These are phyloP conservation scores for Schwanniomyces sp. DNA, from an alignment of 805 yeast species.

Conservation along the genomic window DNA sequence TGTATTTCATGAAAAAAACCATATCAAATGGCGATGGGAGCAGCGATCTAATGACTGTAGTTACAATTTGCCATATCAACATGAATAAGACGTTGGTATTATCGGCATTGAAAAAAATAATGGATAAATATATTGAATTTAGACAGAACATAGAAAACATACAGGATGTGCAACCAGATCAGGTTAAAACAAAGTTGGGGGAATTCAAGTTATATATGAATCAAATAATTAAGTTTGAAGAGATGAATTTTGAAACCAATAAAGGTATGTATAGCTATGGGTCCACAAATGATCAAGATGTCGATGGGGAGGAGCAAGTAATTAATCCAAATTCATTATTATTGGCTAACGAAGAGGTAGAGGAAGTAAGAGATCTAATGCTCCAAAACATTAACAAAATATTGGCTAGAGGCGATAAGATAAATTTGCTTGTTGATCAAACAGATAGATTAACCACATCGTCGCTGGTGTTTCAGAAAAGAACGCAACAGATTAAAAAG, in stretches of 20 bases:
- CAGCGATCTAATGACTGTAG: slow-evolving; percentile 52
- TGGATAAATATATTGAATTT: slow-evolving; percentile 49
- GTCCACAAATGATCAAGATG: slow-evolving; percentile 16
- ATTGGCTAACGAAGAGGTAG: slow-evolving; percentile 54
- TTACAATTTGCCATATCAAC: slow-evolving; percentile 45
- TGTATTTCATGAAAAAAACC: slow-evolving; percentile 51
- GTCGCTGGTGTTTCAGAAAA: slow-evolving; percentile 67
- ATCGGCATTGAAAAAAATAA: slow-evolving; percentile 48
- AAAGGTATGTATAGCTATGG: slow-evolving; percentile 35
- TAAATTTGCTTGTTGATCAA: slow-evolving; percentile 70
- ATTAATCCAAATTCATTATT: slow-evolving; percentile 38
- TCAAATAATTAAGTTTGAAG: slow-evolving; percentile 56
- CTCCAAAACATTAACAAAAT: slow-evolving; percentile 70
- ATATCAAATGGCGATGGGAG: slow-evolving; percentile 42
- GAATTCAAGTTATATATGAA: slow-evolving; percentile 58
- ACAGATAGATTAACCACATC: slow-evolving; percentile 70
- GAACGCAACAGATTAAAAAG: slow-evolving; percentile 61
- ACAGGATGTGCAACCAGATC: slow-evolving; percentile 6
- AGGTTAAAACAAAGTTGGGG: slow-evolving; percentile 29
- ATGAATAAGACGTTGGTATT: slow-evolving; percentile 47
- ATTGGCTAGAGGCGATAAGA: slow-evolving; percentile 75
- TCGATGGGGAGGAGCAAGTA: slow-evolving; percentile 9
- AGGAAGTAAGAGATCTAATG: slow-evolving; percentile 67
- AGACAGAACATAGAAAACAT: slow-evolving; percentile 23
- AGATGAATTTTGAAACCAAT: slow-evolving; percentile 41